Evolutionary conservation across 495 filamentous ascomycete genomes (phyloP), one percentile per base, ranked within the genome.

Genomic region (Trichoderma orchidacearum): DNA sequence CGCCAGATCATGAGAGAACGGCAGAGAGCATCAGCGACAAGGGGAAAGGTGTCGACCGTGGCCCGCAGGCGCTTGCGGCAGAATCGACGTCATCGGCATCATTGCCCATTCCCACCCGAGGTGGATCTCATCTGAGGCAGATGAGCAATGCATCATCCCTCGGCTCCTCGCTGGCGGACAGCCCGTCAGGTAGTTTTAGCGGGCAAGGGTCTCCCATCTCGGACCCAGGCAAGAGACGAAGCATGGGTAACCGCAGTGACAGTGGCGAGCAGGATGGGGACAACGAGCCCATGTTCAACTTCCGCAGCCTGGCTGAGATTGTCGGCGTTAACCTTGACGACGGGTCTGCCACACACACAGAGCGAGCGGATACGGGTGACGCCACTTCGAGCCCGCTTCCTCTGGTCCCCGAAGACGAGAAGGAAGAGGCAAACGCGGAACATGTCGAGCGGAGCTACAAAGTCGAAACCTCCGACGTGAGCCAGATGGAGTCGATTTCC

Each of bases 271-370:
- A 73, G 25, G 80, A 74, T 59, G 70, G 78, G 1, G 78, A 80
- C 50, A 68, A 73, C 0, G 91, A 96, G 62, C 81, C 87, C 2
- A 82, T 95, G 81, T 91, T 95, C 72, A 95, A 94, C 67, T 96
- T 96, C 62, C 75, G 87, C 55, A 95, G 89, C 61, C 73, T 96
- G 27, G 87, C 87, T 3, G 87, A 85, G 58, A 85, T 95, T 63
- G 90, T 96, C 55, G 87, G 84, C 15, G 71, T 76, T 9, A 70
- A 67, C 4, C 61, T 76, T n/a, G 73, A 78, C 17, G 69, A 68
- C 8, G 66, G 53, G 1, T 36, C 30, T 23, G 17, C 21, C 2
- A 34, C 9, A 7, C 31, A 21, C 13, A 21, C 9, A 28, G 51
- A 56, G 12, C 30, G 27, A 15, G 15, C 5, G 4, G 53, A 55